Base-by-base conservation (phyloP, 1,284 basidiomycete genomes). In the Mycosarcoma mackinlayi region DNA sequence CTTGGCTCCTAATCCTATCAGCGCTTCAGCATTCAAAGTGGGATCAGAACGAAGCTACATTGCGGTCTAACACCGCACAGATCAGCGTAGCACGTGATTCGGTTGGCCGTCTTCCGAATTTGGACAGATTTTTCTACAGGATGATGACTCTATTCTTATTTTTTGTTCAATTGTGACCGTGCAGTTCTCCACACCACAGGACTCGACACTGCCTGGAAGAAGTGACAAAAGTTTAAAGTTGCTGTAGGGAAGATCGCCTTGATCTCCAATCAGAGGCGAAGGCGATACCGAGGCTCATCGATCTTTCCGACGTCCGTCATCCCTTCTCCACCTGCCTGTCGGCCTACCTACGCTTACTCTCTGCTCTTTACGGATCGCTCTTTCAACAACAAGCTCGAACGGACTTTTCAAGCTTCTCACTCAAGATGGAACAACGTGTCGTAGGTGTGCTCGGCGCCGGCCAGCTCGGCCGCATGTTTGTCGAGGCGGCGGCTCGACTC, bases 391-490 rank as follows among this genome's bases (percentile, higher is more conserved):
- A 47, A 42, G 13, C 30, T n/a, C 19, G 9, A 16, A 19, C 8
- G 41, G 10, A 25, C 10, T 44, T 27, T 19, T 30, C n/a, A 6
- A 35, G 33, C 33, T 16, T 8, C n/a, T 38, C 31, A n/a, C 25
- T 14, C n/a, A 52, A 55, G 35, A 77, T 77, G 75, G 73, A 77
- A 39, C 39, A 48, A 30, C 44, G 69, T 9, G 65, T 73, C 10
- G 77, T 79, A 8, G 78, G 78, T 40, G 77, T 80, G 42, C 72
- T 79, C 11, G 95, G 95, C 75, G 96, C 95, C 46, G 95, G 95
- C 75, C 95, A 98, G 85, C 89, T 99, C 16, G 96, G 96, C 42
- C 93, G 96, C 38, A 98, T 99, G 95, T 88, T 99, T 35, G 92
- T 91, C 9, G 91, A 91, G 45, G 90, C 95, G 0, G 95, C 95